Evolutionary conservation across 768 basidiomycete species (phyloP).

Genomic region (Roridomyces roridus): DNA sequence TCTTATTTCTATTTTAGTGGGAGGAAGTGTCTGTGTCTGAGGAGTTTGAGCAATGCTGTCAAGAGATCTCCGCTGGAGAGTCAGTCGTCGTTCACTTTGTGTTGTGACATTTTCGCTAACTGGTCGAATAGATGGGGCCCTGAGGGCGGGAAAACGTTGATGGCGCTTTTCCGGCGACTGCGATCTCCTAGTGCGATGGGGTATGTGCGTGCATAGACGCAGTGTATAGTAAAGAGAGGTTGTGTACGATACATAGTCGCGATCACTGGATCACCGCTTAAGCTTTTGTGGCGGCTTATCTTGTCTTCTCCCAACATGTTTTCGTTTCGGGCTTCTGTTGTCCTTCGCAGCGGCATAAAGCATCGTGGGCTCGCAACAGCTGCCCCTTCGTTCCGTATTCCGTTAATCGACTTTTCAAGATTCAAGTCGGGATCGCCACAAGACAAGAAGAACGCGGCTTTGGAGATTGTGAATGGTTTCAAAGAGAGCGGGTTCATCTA

Average conservation of each 20-base stretch:
- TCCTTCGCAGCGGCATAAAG: slow-evolving; percentile 24
- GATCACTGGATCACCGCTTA: not conserved
- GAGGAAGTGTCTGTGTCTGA: slow-evolving; percentile 66
- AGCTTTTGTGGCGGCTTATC: not conserved
- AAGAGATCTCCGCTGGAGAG: slow-evolving; percentile 79
- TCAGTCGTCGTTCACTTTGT: slow-evolving; percentile 39
- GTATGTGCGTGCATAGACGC: slow-evolving; percentile 18
- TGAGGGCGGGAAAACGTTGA: slow-evolving; percentile 73
- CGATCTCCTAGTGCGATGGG: slow-evolving; percentile 55
- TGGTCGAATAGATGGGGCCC: slow-evolving; percentile 78
- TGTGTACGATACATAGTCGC: not conserved
- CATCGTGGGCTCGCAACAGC: slow-evolving; percentile 36
- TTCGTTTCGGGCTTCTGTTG: slow-evolving; percentile 28
- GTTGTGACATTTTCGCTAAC: not conserved
- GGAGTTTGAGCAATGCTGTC: slow-evolving; percentile 74
- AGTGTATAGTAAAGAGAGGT: not conserved
- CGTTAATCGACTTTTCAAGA: slow-evolving; percentile 79
- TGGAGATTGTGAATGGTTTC: slow-evolving; percentile 77
- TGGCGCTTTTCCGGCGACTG: slow-evolving; percentile 69
- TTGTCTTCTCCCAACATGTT: slow-evolving; percentile 28
- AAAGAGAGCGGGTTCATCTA: slow-evolving; percentile 86
- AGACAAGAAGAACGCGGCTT: slow-evolving; percentile 68
- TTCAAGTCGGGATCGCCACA: slow-evolving; percentile 57
- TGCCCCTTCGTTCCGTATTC: slow-evolving; percentile 60
- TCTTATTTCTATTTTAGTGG: slow-evolving; percentile 49